Evolutionary conservation across 2,329 filamentous ascomycete genomes (phyloP), one percentile per base, ranked within the genome.

Genomic region (Hypoxylon sp.): DNA sequence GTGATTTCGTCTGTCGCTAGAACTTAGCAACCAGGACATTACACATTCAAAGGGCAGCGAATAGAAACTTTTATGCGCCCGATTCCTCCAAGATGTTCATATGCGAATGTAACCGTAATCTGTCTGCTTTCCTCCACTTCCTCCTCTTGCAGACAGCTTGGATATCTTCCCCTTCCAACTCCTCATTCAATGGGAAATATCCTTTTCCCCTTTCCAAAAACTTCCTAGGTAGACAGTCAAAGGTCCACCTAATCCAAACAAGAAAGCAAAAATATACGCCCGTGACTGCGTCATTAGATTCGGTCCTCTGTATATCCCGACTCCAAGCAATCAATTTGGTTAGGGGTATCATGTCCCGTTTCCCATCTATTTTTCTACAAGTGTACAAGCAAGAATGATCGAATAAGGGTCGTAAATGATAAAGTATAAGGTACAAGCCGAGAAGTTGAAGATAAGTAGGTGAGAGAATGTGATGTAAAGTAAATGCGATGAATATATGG

Each of bases 261-360:
- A 66, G 50, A 69, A 69, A 69, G 51, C 63, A 69, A 66, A 30
- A 66, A 63, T 49, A 58, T 63, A 50, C 50, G 43, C 56, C 60
- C 38, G 48, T 50, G 43, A 49, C 41, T 62, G 66, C 60, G 55
- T 64, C 56, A 25, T 61, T 60, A 55, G 45, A 58, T 60, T 62
- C 61, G 45, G 60, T 63, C 59, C 19, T 62, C 52, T 38, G 46
- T 61, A 30, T 43, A 34, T 59, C 38, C 58, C 53, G 57, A 65
- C 57, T 62, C 64, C 64, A 62, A 62, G 57, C 64, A 70, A 67
- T 51, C 50, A 70, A 58, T 67, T 62, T 70, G 57, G 45, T 50
- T 59, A 49, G 64, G 67, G 67, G 67, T 70, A 70, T 70, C 67
- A 70, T 70, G 58, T 59, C 63, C 63, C 67, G 56, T 63, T 63